A percentile compares a stretch with the other conserved stretches of the same genome.
Conservation (phyloP, 1,284 basidiomycete species). For the Ganoderma lucidum region DNA sequence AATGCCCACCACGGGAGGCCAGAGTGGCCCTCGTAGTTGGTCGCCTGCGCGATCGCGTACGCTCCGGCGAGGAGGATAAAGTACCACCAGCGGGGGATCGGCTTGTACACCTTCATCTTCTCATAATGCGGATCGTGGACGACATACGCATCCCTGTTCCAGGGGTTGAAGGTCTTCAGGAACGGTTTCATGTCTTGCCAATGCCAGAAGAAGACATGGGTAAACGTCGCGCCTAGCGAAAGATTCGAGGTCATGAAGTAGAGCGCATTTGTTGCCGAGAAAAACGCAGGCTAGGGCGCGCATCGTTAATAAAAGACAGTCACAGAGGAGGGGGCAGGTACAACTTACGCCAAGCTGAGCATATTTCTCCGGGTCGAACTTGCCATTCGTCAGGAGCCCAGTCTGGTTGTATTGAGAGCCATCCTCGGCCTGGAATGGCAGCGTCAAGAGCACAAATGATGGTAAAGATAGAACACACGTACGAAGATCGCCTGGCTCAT, state of each 20-base stretch:
- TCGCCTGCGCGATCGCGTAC: conserved; percentile 54
- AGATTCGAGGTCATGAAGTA: conserved; percentile 43
- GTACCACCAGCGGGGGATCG: conserved; percentile 73
- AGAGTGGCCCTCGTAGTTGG: conserved; percentile 61
- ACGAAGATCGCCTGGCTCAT: conserved; percentile 45
- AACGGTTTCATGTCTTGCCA: conserved; percentile 49
- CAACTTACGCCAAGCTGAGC: conserved; percentile 37
- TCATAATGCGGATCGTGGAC: conserved; percentile 51
- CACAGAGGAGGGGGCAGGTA: background rate
- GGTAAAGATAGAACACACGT: conserved; percentile 12
- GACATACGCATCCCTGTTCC: conserved; percentile 37
- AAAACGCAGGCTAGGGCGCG: conserved; percentile 39
- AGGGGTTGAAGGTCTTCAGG: conserved; percentile 41
- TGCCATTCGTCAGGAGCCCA: conserved; percentile 41
- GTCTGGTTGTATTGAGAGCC: conserved; percentile 44
- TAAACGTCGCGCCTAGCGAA: conserved; percentile 42
- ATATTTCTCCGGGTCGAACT: conserved; percentile 41
- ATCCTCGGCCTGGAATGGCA: conserved; percentile 33
- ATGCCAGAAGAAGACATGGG: conserved; percentile 43
- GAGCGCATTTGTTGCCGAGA: conserved; percentile 42
- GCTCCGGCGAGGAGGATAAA: conserved; percentile 51
- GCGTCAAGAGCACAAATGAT: background rate
- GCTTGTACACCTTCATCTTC: conserved; percentile 68
- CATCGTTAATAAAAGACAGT: background rate
- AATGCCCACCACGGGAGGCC: conserved; percentile 60